These are phyloP conservation scores for Gastrolobium bilobum DNA, from an alignment of 306 rosid genomes.

Conservation along the genomic window DNA sequence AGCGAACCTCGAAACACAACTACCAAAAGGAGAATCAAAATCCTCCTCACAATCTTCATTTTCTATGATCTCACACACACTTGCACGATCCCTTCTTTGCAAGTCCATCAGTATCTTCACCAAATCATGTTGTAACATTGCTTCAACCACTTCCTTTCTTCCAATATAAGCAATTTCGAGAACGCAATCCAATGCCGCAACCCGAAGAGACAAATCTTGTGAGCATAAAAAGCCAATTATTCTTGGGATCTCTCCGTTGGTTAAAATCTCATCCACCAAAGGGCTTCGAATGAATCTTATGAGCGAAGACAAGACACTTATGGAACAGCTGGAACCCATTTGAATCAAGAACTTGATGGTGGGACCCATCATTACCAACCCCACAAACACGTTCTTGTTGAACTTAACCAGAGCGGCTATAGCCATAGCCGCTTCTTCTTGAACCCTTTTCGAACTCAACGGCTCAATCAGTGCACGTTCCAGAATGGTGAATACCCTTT, in stretches of 20 bases:
- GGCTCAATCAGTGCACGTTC: conserved; percentile 52
- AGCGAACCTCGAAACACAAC: conserved; percentile 69
- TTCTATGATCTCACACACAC: not conserved
- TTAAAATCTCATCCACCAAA: conserved; percentile 65
- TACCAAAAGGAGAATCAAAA: conserved; percentile 44
- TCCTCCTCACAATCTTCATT: not conserved
- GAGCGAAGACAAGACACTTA: conserved; percentile 57
- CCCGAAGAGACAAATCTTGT: conserved; percentile 38
- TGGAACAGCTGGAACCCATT: conserved; percentile 54
- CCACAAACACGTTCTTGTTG: conserved; percentile 77
- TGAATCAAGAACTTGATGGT: conserved; percentile 52
- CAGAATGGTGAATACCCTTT: conserved; percentile 56
- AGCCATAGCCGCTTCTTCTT: conserved; percentile 59
- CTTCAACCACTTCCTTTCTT: conserved; percentile 68
- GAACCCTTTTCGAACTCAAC: conserved; percentile 50
- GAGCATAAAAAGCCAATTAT: conserved; percentile 52
- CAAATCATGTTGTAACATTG: conserved; percentile 56
- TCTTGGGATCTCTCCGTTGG: conserved; percentile 51
- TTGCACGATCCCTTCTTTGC: conserved; percentile 53
- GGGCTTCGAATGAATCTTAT: conserved; percentile 60
- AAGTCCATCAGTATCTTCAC: conserved; percentile 61
- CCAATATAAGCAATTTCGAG: conserved; percentile 64
- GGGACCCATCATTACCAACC: conserved; percentile 80
- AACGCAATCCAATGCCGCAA: conserved; percentile 63
- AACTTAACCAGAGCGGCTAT: conserved; percentile 62